These are phyloP conservation scores for Xylariaceae sp. DNA, from an alignment of 2,329 filamentous ascomycete genomes.

Conservation along the genomic window DNA sequence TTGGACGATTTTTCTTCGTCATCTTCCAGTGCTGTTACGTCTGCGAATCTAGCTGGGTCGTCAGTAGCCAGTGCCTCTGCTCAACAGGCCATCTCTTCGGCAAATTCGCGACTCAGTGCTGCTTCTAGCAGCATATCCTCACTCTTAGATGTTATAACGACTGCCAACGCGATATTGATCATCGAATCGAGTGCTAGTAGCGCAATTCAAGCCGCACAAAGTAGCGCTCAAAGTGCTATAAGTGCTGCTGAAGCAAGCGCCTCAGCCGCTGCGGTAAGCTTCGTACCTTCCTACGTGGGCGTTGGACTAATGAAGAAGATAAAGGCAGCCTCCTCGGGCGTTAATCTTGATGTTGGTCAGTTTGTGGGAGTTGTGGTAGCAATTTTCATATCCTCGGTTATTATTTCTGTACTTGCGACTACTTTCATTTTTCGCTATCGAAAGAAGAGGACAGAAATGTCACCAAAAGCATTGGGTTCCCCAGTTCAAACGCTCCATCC, in stretches of 20 bases:
- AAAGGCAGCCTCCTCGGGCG: no score
- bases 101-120: not conserved
- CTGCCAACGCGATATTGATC: conserved; percentile 3
- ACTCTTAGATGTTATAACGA: conserved; percentile 2
- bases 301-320: no score
- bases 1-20: not conserved
- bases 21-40: not conserved
- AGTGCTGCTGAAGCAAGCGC: conserved; percentile 6
- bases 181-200: conserved; percentile 6
- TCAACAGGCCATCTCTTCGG: conserved; percentile 2
- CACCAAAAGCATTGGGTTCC: not conserved
- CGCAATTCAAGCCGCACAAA: conserved; percentile 6
- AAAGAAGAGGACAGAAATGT: conserved; percentile 3
- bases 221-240: conserved; percentile 8
- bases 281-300: not conserved
- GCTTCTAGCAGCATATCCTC: conserved; percentile 3
- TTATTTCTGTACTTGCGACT: conserved; percentile 11
- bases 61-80: conserved; percentile 1
- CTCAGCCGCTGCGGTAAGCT: conserved; percentile 13
- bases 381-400: conserved; percentile 12
- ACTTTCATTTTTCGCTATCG: conserved; percentile 15
- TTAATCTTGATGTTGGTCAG: conserved; percentile 9
- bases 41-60: conserved; percentile 4
- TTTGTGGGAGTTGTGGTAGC: conserved; percentile 16
- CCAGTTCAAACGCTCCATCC: not conserved